These are phyloP conservation scores for Rhodosorus marinus DNA, from an alignment of 23 red algal genomes.

Conservation along the genomic window DNA sequence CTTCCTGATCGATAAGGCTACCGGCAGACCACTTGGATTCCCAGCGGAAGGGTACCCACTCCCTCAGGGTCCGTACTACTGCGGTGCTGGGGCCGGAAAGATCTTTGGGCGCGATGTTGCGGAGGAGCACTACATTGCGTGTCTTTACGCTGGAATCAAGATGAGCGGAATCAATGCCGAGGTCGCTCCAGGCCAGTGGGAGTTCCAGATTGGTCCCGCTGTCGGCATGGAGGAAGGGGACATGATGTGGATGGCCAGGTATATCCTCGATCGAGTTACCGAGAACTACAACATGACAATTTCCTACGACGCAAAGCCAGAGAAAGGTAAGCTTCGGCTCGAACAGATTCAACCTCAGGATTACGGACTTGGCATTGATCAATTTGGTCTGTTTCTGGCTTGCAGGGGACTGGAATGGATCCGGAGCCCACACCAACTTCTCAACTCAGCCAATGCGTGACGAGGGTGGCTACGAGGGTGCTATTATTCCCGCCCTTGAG, in stretches of 20 bases:
- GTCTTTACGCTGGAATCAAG: constrained; percentile 80
- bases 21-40: constrained; percentile 70
- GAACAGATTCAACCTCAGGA: too few relatives aligned
- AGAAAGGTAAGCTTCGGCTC: too few relatives aligned
- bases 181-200: constrained; percentile 75
- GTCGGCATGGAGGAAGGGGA: constrained; percentile 88
- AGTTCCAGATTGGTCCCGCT: constrained; percentile 83
- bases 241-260: constrained; percentile 89
- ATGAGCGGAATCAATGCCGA: constrained; percentile 82
- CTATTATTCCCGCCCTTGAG: constrained; percentile 54
- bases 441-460: constrained; percentile 90
- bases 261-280: constrained; percentile 71
- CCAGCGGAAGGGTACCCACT: constrained; percentile 54
- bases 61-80: constrained; percentile 94
- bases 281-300: constrained; percentile 50
- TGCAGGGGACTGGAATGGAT: constrained; percentile 99
- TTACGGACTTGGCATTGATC: too few relatives aligned
- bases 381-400: too few relatives aligned
- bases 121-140: constrained; percentile 65
- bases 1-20: constrained; percentile 55
- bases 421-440: constrained; percentile 95
- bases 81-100: constrained; percentile 62
- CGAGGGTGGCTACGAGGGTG: constrained; percentile 54
- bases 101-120: constrained; percentile 58
- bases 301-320: constrained; percentile 57